These are phyloP conservation scores for Atkinsonella texensis DNA, from an alignment of 2,329 filamentous ascomycete genomes.

Conservation along the genomic window DNA sequence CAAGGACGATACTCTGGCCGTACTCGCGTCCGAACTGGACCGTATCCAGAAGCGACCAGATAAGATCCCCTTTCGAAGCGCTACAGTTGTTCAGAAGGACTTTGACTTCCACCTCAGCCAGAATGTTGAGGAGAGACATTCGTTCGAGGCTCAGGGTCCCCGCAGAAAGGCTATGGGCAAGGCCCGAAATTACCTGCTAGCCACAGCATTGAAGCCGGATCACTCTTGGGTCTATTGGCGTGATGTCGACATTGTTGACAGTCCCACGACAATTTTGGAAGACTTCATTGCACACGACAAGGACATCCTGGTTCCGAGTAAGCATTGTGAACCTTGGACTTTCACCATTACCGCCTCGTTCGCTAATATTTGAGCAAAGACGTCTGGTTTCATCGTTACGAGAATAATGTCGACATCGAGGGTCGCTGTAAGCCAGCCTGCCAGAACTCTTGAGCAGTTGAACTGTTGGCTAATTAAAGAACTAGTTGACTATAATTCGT, in stretches of 20 bases:
- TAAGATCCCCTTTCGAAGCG: slow-evolving; percentile 74
- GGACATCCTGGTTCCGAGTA: slow-evolving; percentile 92
- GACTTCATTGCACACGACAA: slow-evolving; percentile 91
- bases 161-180: slow-evolving; percentile 81
- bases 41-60: slow-evolving; percentile 74
- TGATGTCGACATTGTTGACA: slow-evolving; percentile 92
- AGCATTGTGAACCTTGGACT: slow-evolving; percentile 21
- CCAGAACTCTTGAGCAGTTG: not conserved
- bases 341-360: slow-evolving; percentile 1
- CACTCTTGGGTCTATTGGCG: slow-evolving; percentile 99
- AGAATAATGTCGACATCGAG: slow-evolving; percentile 74
- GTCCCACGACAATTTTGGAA: slow-evolving; percentile 75
- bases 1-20: slow-evolving; percentile 80
- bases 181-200: slow-evolving; percentile 84
- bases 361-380: slow-evolving; percentile 40
- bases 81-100: slow-evolving; percentile 79
- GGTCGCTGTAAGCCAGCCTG: slow-evolving; percentile 64
- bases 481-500: slow-evolving; percentile 95
- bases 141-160: slow-evolving; percentile 77
- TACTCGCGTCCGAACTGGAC: slow-evolving; percentile 73
- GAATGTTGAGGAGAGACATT: slow-evolving; percentile 70
- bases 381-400: slow-evolving; percentile 92
- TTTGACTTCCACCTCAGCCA: slow-evolving; percentile 70
- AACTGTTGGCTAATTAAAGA: slow-evolving; percentile 6
- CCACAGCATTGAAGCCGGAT: slow-evolving; percentile 74